phyloP scores from a whole-genome alignment of 2,329 filamentous ascomycete genomes.

The Diaporthe sp. region DNA sequence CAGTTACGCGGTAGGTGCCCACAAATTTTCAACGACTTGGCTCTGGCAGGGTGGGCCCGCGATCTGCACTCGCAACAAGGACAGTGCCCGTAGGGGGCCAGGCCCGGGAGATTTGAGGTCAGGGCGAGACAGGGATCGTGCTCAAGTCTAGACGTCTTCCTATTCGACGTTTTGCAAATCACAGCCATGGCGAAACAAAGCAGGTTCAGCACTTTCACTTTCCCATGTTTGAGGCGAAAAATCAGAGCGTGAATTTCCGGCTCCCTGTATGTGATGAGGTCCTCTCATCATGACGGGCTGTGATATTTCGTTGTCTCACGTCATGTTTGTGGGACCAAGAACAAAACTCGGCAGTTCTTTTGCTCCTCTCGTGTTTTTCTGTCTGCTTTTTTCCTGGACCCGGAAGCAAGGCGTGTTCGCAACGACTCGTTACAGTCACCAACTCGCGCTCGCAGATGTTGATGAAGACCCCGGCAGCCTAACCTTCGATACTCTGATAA shows the following conservation, averaged over 20 bases:
- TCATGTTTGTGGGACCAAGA: background rate
- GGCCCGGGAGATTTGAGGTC: slow-evolving; percentile 15
- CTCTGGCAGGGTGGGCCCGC: background rate
- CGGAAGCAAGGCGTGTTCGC: background rate
- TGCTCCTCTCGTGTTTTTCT: background rate
- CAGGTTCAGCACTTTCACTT: background rate
- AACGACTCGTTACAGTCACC: background rate
- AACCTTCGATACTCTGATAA: background rate
- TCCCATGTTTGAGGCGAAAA: slow-evolving; percentile 9
- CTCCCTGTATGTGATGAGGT: background rate
- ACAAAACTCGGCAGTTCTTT: background rate
- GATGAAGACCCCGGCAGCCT: background rate
- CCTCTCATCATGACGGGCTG: slow-evolving; percentile 6
- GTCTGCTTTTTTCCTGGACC: background rate
- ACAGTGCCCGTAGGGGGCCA: slow-evolving; percentile 11
- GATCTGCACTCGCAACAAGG: slow-evolving; percentile 19
- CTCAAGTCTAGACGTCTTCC: background rate
- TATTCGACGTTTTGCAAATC: background rate
- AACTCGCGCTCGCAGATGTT: background rate
- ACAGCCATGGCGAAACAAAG: slow-evolving; percentile 8
- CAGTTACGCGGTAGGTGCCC: background rate
- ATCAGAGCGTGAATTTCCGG: background rate
- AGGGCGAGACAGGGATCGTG: slow-evolving; percentile 1
- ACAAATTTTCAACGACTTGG: background rate
- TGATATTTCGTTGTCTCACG: background rate